These are phyloP conservation scores for Psilocybe subaeruginosa DNA, from an alignment of 768 basidiomycete species.

Conservation along the genomic window DNA sequence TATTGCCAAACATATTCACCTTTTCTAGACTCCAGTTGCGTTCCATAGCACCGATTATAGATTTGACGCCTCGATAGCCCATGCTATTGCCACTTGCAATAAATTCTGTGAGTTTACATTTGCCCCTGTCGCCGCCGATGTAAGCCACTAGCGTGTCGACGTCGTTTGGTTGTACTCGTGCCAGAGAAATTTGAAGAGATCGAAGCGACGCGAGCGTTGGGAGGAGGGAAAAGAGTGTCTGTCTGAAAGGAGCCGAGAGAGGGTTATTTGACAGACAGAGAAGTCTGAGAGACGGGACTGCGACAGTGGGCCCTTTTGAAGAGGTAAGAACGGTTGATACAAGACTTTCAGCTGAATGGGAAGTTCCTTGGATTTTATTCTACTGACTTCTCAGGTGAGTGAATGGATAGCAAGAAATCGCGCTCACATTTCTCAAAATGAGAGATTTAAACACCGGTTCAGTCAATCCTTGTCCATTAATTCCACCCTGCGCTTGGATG, in stretches of 20 bases:
- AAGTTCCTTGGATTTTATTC: constrained; percentile 19
- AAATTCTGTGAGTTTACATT: constrained; percentile 17
- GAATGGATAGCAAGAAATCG: background rate
- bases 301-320: background rate
- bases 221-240: constrained; percentile 14
- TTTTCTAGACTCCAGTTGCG: constrained; percentile 20
- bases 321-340: constrained; percentile 2
- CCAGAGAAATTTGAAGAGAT: constrained; percentile 14
- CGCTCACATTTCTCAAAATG: constrained; percentile 14
- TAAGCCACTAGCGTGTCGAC: constrained; percentile 9
- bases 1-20: constrained; percentile 20
- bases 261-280: constrained; percentile 20
- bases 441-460: constrained; percentile 2
- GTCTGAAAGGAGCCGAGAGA: constrained; percentile 18
- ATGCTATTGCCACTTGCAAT: constrained; percentile 21
- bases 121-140: constrained; percentile 6
- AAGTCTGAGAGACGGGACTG: constrained; percentile 1
- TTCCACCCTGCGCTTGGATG: constrained; percentile 1
- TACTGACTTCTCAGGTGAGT: background rate
- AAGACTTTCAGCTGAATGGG: constrained; percentile 14
- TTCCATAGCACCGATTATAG: constrained; percentile 13
- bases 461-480: background rate
- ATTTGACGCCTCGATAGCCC: constrained; percentile 16
- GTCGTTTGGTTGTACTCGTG: constrained; percentile 12
- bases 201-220: constrained; percentile 11